Conservation (phyloP, 169 alveolate genomes). For the Plasmodium vivax region DNA sequence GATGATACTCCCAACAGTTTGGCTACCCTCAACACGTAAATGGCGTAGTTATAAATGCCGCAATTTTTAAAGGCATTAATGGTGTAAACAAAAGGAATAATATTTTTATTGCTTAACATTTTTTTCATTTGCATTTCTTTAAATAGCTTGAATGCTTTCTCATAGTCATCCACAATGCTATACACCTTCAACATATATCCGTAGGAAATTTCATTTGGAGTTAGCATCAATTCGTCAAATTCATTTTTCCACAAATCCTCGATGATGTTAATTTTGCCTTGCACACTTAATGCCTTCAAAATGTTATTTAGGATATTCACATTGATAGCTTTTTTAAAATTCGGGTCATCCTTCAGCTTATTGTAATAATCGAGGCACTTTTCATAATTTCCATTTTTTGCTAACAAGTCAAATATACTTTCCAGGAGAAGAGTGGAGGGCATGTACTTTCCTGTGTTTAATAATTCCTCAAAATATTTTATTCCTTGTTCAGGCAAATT, state of each 20-base stretch:
- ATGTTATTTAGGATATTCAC: constrained; percentile 65
- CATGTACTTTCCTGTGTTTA: constrained; percentile 58
- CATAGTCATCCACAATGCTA: constrained; percentile 44
- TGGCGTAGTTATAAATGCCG: constrained; percentile 64
- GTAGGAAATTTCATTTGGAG: constrained; percentile 51
- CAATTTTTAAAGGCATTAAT: constrained; percentile 64
- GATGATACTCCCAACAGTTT: constrained; percentile 1
- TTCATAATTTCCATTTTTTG: constrained; percentile 68
- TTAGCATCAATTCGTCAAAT: constrained; percentile 48
- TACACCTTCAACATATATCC: constrained; percentile 30
- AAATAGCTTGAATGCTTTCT: constrained; percentile 63
- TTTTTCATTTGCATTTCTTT: constrained; percentile 74
- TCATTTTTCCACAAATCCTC: constrained; percentile 72
- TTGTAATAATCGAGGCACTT: constrained; percentile 44
- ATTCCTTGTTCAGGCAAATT: constrained; percentile 67
- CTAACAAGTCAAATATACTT: constrained; percentile 61
- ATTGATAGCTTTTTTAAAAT: constrained; percentile 52
- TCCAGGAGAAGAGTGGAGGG: constrained; percentile 58
- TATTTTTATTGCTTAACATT: constrained; percentile 29
- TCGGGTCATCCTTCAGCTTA: constrained; percentile 59
- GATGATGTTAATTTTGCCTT: constrained; percentile 41
- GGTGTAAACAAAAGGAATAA: constrained; percentile 57
- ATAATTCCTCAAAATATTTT: constrained; percentile 72
- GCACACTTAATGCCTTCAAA: constrained; percentile 41
- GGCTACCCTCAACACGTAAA: constrained; percentile 64